Evolutionary conservation across 352 stramenopile species (phyloP).

Genomic region (Pilasporangium apinafurcum): DNA sequence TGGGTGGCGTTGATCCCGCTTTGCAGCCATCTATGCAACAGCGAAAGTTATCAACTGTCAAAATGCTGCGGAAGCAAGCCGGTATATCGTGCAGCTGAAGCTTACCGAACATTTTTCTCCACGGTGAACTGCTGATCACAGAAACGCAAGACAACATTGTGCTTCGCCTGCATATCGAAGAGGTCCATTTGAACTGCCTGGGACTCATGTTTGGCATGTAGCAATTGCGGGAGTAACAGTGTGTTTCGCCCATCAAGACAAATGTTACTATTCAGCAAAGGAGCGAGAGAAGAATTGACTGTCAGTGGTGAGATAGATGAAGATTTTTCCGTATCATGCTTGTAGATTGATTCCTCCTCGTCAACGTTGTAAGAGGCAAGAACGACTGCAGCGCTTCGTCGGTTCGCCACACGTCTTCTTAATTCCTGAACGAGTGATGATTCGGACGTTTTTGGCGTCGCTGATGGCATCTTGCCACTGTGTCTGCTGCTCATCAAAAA

Average conservation of each 20-base stretch:
- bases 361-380: too few relatives aligned
- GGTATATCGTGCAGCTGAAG: not conserved
- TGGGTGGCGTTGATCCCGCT: conserved; percentile 31
- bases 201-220: conserved; percentile 28
- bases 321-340: too few relatives aligned
- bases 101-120: conserved; percentile 42
- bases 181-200: conserved; percentile 47
- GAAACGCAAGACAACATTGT: conserved; percentile 28
- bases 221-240: conserved; percentile 27
- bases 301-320: not conserved
- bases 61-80: not conserved
- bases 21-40: conserved; percentile 19
- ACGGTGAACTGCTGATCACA: conserved; percentile 54
- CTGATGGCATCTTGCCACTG: too few relatives aligned
- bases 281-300: not conserved
- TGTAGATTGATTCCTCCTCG: too few relatives aligned
- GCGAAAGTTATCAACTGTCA: not conserved
- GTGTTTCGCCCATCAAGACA: too few relatives aligned
- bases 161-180: conserved; percentile 36
- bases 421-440: too few relatives aligned
- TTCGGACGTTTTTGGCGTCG: too few relatives aligned
- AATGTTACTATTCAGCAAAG: too few relatives aligned
- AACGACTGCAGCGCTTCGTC: too few relatives aligned
- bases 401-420: too few relatives aligned
- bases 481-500: too few relatives aligned